Conservation (phyloP, 495 filamentous ascomycete species). For the Penicillium maclennaniae region DNA sequence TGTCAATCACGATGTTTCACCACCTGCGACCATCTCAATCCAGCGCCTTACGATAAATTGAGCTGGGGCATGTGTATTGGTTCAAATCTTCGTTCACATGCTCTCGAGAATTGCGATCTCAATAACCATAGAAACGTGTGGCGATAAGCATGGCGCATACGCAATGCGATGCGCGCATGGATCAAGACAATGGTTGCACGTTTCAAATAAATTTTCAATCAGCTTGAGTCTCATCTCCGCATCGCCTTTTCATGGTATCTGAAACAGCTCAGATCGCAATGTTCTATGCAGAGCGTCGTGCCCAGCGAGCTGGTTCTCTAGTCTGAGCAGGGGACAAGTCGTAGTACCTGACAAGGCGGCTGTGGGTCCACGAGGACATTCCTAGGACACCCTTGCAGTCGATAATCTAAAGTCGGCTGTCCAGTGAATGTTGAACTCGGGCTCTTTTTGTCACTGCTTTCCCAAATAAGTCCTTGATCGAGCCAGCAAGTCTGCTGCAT, state of each 20-base stretch:
- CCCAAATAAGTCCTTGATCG: background rate
- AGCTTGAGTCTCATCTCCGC: background rate
- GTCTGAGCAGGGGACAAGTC: background rate
- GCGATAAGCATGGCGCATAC: background rate
- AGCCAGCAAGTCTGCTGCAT: background rate
- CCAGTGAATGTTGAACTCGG: background rate
- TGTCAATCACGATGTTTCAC: background rate
- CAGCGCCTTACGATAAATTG: background rate
- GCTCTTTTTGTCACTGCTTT: background rate
- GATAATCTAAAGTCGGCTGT: background rate
- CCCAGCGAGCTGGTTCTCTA: background rate
- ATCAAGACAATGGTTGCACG: background rate
- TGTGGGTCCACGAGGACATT: background rate
- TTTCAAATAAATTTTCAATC: background rate
- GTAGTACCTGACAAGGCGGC: background rate
- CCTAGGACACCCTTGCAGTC: background rate
- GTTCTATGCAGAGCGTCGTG: background rate
- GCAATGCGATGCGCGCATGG: background rate
- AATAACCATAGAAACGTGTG: background rate
- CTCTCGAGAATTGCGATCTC: background rate
- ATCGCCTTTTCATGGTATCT: background rate
- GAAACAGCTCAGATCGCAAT: background rate
- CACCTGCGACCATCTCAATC: background rate
- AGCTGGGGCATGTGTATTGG: background rate
- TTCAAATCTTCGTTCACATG: background rate